Evolutionary conservation across 352 stramenopile species (phyloP), one percentile per base, ranked within the genome.

Genomic region (Phytophthora fragariaefolia): DNA sequence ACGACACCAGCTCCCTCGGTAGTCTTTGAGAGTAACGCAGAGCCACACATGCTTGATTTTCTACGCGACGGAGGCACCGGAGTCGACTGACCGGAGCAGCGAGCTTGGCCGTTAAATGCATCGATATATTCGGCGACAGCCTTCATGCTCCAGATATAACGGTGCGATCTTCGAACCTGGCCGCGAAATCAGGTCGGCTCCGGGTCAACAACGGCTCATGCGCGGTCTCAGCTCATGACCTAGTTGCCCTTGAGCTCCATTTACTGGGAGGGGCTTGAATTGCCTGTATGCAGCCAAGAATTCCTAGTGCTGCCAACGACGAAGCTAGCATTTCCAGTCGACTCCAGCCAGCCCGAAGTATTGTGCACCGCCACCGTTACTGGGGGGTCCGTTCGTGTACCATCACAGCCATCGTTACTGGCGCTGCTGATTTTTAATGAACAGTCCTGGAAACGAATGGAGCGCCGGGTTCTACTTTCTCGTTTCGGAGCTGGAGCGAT

Each of bases 401-500:
- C n/a, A n/a, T 48, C 22, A 23, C 52, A 10, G 30, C n/a, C 15
- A 17, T 22, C 57, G 64, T 72, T 67, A 73, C 59, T 64, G 57
- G 60, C 42, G 58, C 38, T 63, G 66, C 53, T 69, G 66, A 70
- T 69, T 70, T 69, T 28, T 73, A 20, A 45, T 43, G 36, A 73
- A 58, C 60, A 12, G 66, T 46, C 45, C 24, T 52, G 32, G 15
- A 59, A 18, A 50, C 18, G 40, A 48, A 48, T 48, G 36, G n/a
- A 5, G 40, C 48, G 28, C 26, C 17, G 26, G 48, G n/a, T 22
- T 42, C 18, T 56, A 24, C 30, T 57, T 58, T 53, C 9, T 52
- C 32, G 23, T 26, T 52, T 63, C 38, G 6, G 40, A 48, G 40
- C 38, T 45, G 38, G n/a, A n/a, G n/a, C n/a, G n/a, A n/a, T n/a